A percentile compares a stretch with the other conserved stretches of the same genome.
phyloP scores from a whole-genome alignment of 2,329 filamentous ascomycete genomes.

The Curvularia hawaiiensis region DNA sequence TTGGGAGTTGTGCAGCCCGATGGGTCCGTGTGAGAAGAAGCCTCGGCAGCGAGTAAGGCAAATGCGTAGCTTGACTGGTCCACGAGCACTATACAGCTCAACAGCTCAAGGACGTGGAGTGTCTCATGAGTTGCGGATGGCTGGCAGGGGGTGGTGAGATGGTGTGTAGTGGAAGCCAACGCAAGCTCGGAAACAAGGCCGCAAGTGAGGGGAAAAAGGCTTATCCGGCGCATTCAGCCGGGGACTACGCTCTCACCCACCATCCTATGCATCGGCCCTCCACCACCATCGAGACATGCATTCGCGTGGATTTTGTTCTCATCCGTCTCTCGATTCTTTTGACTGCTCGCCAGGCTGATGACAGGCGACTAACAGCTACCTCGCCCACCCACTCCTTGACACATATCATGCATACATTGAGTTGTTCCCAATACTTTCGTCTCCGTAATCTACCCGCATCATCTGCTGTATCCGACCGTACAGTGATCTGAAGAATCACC shows the following conservation, averaged over 20 bases:
- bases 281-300: constrained; percentile 19
- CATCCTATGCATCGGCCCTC: constrained; percentile 6
- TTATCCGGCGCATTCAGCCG: constrained; percentile 14
- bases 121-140: not conserved
- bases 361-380: not conserved
- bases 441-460: constrained; percentile 5
- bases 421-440: not conserved
- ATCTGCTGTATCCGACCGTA: not conserved
- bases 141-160: not conserved
- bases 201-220: constrained; percentile 17
- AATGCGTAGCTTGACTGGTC: constrained; percentile 7
- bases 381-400: not conserved
- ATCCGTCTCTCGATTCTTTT: not conserved
- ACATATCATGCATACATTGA: constrained; percentile 11
- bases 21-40: constrained; percentile 5
- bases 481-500: not conserved
- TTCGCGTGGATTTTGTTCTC: constrained; percentile 4
- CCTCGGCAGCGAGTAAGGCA: constrained; percentile 2
- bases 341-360: constrained; percentile 11
- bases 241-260: not conserved
- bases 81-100: constrained; percentile 9
- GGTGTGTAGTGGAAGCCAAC: constrained; percentile 4
- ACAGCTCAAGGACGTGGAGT: not conserved
- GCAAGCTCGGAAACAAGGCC: constrained; percentile 2
- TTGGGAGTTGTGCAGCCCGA: constrained; percentile 2